Evolutionary conservation across 768 basidiomycete genomes (phyloP).

Genomic region (Lentinula sp.): DNA sequence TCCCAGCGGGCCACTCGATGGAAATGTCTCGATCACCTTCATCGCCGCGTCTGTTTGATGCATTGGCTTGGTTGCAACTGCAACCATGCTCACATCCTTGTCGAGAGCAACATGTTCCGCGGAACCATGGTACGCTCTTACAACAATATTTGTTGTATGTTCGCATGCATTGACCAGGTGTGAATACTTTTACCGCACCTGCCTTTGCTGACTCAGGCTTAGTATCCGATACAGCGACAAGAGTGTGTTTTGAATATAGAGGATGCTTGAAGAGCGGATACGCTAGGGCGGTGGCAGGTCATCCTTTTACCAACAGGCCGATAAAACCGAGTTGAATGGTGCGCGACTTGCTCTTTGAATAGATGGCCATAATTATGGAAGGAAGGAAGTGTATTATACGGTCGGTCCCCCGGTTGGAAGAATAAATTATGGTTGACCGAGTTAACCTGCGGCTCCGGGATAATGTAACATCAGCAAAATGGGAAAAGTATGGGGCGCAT

Average conservation of each 20-base stretch:
- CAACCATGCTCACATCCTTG: constrained; percentile 30
- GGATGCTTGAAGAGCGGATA: background rate
- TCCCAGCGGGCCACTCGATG: constrained; percentile 33
- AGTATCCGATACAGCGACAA: constrained; percentile 7
- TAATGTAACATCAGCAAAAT: no score
- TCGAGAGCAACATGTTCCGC: constrained; percentile 20
- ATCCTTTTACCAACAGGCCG: background rate
- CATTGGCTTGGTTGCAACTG: constrained; percentile 24
- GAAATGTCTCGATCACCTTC: constrained; percentile 31
- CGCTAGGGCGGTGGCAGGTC: background rate
- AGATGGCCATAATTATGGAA: no score
- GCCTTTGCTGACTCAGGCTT: background rate
- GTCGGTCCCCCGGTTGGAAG: no score
- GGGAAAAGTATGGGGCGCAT: no score
- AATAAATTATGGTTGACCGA: no score
- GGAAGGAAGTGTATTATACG: no score
- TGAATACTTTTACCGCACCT: background rate
- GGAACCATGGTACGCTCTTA: background rate
- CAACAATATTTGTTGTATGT: background rate
- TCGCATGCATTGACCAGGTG: background rate
- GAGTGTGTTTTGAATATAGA: background rate
- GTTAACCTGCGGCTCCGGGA: no score
- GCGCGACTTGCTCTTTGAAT: background rate
- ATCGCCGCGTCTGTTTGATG: constrained; percentile 21
- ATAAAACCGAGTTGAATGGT: background rate